phyloP scores from a whole-genome alignment of 139 green algal genomes.

The Tetraselmis chui region DNA sequence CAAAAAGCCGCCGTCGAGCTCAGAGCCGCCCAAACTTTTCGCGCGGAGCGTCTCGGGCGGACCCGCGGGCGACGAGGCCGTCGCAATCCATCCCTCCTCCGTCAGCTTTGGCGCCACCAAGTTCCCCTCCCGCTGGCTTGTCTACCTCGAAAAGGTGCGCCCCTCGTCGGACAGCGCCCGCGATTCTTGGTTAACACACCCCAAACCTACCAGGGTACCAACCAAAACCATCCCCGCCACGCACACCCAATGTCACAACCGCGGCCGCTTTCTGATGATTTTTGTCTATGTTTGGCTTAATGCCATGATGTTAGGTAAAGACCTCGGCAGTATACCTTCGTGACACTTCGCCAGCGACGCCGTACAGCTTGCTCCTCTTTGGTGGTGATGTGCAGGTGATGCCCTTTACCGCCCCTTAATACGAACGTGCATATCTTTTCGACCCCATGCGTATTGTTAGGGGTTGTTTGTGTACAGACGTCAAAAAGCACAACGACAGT shows the following conservation, averaged over 20 bases:
- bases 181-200: no score
- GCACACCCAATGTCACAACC: no score
- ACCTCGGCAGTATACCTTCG: neutral
- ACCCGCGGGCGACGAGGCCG: neutral
- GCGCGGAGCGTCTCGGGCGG: neutral
- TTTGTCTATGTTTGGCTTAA: neutral
- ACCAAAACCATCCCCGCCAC: no score
- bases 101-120: neutral
- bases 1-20: no score
- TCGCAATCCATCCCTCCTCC: slow-evolving; percentile 1
- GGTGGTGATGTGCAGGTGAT: neutral
- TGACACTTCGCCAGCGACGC: neutral
- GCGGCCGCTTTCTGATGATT: neutral
- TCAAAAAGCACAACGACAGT: no score
- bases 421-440: no score
- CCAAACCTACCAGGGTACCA: no score
- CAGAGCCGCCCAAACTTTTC: neutral
- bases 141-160: neutral
- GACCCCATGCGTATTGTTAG: no score
- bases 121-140: neutral
- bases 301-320: neutral
- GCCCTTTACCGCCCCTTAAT: no score
- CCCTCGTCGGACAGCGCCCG: no score
- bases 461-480: no score
- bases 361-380: neutral